Evolutionary conservation across 73 alveolate species (phyloP).

Genomic region (Paramecium octaurelia): DNA sequence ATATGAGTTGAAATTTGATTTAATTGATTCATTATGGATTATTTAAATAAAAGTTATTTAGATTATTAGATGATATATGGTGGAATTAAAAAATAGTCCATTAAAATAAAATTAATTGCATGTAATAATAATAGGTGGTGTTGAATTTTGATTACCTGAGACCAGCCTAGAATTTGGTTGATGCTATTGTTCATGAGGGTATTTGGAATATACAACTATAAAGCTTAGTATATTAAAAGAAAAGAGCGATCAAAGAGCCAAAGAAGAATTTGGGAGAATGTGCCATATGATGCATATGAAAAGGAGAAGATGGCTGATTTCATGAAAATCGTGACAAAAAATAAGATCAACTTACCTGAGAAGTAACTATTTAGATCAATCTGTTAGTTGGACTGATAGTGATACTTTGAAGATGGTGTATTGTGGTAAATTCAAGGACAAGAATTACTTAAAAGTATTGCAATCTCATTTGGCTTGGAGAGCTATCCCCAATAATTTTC

Average conservation of each 20-base stretch:
- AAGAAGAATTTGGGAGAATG: conserved; percentile 38
- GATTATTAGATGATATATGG: background rate
- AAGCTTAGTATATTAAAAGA: conserved; percentile 16
- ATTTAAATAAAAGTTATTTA: background rate
- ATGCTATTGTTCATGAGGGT: conserved; percentile 40
- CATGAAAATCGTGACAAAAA: background rate
- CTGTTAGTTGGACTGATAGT: conserved; percentile 25
- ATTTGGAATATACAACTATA: background rate
- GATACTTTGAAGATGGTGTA: conserved; percentile 35
- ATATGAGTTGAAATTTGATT: background rate
- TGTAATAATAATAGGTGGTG: conserved; percentile 31
- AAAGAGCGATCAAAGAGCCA: conserved; percentile 19
- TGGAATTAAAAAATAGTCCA: background rate
- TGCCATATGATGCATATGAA: conserved; percentile 47
- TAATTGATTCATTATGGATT: background rate
- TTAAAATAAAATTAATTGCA: background rate
- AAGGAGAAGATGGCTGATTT: conserved; percentile 44
- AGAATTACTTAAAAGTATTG: conserved; percentile 14
- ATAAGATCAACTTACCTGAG: background rate
- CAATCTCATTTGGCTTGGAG: conserved; percentile 4
- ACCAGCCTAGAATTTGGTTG: background rate
- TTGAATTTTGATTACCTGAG: conserved; percentile 26
- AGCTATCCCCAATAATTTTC: conserved; percentile 11
- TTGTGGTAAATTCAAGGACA: conserved; percentile 41
- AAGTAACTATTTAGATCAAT: background rate